Evolutionary conservation across 139 green algal species (phyloP), one percentile per base, ranked within the genome.

Genomic region (Haematococcus lacustris): DNA sequence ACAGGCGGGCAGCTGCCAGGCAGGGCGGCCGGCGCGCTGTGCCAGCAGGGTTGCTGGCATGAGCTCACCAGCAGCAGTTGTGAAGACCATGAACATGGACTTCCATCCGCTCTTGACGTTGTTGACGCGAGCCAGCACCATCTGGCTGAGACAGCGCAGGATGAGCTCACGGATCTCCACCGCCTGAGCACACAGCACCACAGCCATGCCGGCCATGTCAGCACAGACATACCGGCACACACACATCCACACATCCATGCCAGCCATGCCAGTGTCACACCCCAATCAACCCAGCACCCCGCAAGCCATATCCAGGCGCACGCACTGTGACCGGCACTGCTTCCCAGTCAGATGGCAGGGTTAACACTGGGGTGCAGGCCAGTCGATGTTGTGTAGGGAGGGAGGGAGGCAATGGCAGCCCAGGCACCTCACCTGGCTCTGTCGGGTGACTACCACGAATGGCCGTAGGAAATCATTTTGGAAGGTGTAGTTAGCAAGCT

Each of bases 21-120:
- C n/a, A n/a, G n/a, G n/a, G n/a, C n/a, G n/a, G n/a, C n/a, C n/a
- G n/a, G n/a, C n/a, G n/a, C n/a, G n/a, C n/a, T n/a, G n/a, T n/a
- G n/a, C n/a, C n/a, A n/a, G n/a, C n/a, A n/a, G n/a, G n/a, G n/a
- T n/a, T n/a, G n/a, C n/a, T n/a, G n/a, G n/a, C n/a, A n/a, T n/a
- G n/a, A n/a, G n/a, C 43, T 82, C 67, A 3, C 78, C 80, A 33
- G 95, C 95, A 4, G 93, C 95, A 6, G 91, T 96, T 6, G 95
- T 98, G 85, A 98, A 98, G 17, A 98, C 94, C 95, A 99, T 99
- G 86, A 99, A 98, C 90, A 98, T 95, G 80, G 73, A 88, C 85
- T 98, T 98, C 96, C 96, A 99, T 1, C 96, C 96, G 2, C 84
- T 94, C 83, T 98, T 98, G 70, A 99, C 86, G 75, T 98, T 97